Evolutionary conservation across 2,329 filamentous ascomycete species (phyloP).

Genomic region (Stagonosporopsis tanaceti): DNA sequence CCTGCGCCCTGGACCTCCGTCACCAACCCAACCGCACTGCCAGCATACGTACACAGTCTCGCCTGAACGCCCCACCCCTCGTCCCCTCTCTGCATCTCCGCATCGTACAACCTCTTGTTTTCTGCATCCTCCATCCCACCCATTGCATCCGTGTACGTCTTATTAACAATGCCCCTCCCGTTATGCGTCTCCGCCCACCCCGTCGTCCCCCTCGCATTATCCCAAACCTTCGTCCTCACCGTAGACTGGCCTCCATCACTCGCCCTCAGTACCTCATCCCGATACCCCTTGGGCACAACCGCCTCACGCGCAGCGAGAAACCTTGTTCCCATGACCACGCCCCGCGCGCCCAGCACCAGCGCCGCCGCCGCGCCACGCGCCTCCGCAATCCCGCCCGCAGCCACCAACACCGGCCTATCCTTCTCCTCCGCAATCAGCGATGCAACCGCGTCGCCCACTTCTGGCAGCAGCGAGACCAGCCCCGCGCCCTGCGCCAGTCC

Average conservation of each 20-base stretch:
- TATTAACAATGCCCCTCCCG: slow-evolving; percentile 66
- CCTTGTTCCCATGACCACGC: slow-evolving; percentile 69
- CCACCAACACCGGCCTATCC: slow-evolving; percentile 57
- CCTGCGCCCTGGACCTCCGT: slow-evolving; percentile 58
- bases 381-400: slow-evolving; percentile 66
- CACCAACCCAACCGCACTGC: slow-evolving; percentile 67
- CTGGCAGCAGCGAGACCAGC: slow-evolving; percentile 65
- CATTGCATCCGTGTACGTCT: slow-evolving; percentile 56
- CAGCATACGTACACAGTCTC: slow-evolving; percentile 69
- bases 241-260: slow-evolving; percentile 62
- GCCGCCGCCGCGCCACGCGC: slow-evolving; percentile 66
- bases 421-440: slow-evolving; percentile 27
- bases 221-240: slow-evolving; percentile 60
- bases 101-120: slow-evolving; percentile 55
- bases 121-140: slow-evolving; percentile 53
- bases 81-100: slow-evolving; percentile 61
- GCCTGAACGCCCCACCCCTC: slow-evolving; percentile 59
- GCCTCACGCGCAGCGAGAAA: slow-evolving; percentile 65
- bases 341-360: slow-evolving; percentile 62
- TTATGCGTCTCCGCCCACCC: slow-evolving; percentile 67
- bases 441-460: slow-evolving; percentile 60
- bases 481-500: slow-evolving; percentile 65
- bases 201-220: slow-evolving; percentile 62
- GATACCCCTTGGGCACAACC: slow-evolving; percentile 57
- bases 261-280: slow-evolving; percentile 55